These are phyloP conservation scores for Gentiana macrophylla DNA, from an alignment of 257 asterid genomes.

Conservation along the genomic window DNA sequence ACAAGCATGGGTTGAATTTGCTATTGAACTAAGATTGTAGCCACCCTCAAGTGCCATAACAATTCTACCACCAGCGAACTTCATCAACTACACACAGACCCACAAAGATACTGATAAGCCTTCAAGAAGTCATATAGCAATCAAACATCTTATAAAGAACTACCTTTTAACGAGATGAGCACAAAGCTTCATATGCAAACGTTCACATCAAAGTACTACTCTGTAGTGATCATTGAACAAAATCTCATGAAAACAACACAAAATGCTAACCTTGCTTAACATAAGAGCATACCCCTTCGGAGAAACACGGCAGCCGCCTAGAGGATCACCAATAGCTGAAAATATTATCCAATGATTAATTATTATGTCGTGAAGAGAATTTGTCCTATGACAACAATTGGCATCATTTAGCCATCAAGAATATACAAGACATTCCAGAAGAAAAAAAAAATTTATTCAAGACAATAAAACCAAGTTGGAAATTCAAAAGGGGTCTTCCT, in stretches of 20 bases:
- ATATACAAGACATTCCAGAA: too few species aligned
- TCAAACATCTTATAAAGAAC: not conserved
- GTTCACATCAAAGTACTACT: not conserved
- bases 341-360: slow-evolving; percentile 2
- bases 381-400: too few species aligned
- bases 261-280: slow-evolving; percentile 67
- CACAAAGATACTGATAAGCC: slow-evolving; percentile 7
- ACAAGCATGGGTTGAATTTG: slow-evolving; percentile 75
- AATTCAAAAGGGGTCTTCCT: too few species aligned
- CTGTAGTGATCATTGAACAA: not conserved
- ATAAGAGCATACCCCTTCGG: slow-evolving; percentile 78
- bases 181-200: not conserved
- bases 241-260: not conserved
- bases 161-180: not conserved
- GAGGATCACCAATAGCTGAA: slow-evolving; percentile 86
- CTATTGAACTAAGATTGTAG: slow-evolving; percentile 66
- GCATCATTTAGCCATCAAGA: too few species aligned
- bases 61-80: slow-evolving; percentile 82
- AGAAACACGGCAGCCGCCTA: slow-evolving; percentile 82
- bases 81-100: slow-evolving; percentile 48
- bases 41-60: slow-evolving; percentile 99
- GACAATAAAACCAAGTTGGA: too few species aligned
- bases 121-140: not conserved
- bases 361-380: too few species aligned
- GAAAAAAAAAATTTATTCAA: too few species aligned